Evolutionary conservation across 257 asterid species (phyloP).

Genomic region (Rhazya stricta): DNA sequence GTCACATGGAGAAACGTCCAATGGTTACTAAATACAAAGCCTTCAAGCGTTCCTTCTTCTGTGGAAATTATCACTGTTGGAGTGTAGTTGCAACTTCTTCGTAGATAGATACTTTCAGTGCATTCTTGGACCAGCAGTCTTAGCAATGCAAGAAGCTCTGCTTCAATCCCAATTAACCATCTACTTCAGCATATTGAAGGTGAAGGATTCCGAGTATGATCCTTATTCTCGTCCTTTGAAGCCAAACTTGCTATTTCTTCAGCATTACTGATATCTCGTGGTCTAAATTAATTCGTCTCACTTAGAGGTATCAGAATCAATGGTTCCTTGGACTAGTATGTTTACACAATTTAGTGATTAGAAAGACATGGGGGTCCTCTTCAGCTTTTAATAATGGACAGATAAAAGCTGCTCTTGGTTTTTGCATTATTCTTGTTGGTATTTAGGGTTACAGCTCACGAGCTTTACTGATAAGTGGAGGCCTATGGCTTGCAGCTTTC

Average conservation of each 20-base stretch:
- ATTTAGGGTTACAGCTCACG: conserved; percentile 7
- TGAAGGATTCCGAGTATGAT: no score
- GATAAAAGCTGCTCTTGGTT: conserved; percentile 3
- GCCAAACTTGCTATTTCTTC: not conserved
- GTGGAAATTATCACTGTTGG: conserved; percentile 7
- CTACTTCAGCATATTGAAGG: no score
- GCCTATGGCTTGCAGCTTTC: conserved; percentile 17
- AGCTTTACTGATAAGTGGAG: conserved; percentile 6
- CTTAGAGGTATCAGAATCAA: not conserved
- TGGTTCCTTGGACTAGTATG: not conserved
- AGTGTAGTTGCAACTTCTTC: conserved; percentile 5
- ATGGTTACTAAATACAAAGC: conserved; percentile 23
- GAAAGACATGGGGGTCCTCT: not conserved
- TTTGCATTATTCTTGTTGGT: conserved; percentile 10
- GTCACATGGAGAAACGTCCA: conserved; percentile 36
- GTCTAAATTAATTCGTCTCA: not conserved
- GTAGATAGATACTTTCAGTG: no score
- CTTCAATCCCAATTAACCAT: not conserved
- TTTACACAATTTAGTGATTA: not conserved
- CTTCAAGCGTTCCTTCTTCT: conserved; percentile 16
- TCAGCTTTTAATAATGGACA: not conserved
- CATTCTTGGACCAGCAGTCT: not conserved
- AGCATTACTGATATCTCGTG: not conserved
- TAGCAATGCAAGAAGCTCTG: not conserved
- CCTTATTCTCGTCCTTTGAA: no score